phyloP scores from a whole-genome alignment of 1,284 basidiomycete genomes.

The Pseudozyma sp. region DNA sequence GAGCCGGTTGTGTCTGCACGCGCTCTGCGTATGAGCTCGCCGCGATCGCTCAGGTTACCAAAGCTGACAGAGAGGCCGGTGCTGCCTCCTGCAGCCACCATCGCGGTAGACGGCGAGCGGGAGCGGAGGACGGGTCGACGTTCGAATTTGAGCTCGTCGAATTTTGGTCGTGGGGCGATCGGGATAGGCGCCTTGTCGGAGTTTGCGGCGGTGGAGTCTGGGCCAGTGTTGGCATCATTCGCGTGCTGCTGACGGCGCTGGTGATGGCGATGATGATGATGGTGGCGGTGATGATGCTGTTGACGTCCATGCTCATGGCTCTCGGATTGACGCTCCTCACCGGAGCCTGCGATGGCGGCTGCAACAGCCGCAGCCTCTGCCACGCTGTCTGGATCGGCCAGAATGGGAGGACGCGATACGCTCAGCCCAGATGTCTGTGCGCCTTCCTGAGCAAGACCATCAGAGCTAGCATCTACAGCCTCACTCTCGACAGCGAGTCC shows the following conservation, averaged over 20 bases:
- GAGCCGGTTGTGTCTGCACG: slow-evolving; percentile 39
- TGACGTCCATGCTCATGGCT: slow-evolving; percentile 2
- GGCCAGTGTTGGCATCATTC: neutral
- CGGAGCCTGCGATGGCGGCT: slow-evolving; percentile 16
- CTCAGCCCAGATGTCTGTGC: slow-evolving; percentile 19
- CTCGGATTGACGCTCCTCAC: neutral
- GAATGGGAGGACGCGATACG: slow-evolving; percentile 16
- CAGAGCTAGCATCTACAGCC: neutral
- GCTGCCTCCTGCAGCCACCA: slow-evolving; percentile 5
- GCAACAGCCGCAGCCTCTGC: slow-evolving; percentile 26
- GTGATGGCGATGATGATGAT: slow-evolving; percentile 21
- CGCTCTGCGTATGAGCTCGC: slow-evolving; percentile 14
- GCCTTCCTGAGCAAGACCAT: neutral
- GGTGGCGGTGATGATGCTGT: slow-evolving; percentile 30
- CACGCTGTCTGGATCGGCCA: slow-evolving; percentile 30
- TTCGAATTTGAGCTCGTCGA: slow-evolving; percentile 54
- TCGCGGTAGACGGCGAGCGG: slow-evolving; percentile 46
- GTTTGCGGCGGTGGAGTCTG: neutral
- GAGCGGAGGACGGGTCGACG: slow-evolving; percentile 57
- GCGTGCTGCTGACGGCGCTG: slow-evolving; percentile 28
- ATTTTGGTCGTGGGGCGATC: slow-evolving; percentile 8
- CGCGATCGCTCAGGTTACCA: slow-evolving; percentile 36
- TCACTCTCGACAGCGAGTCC: no score
- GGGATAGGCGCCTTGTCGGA: slow-evolving; percentile 13
- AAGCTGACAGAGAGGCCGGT: slow-evolving; percentile 46